Base-by-base conservation (phyloP, 2,329 filamentous ascomycete species). In the Monosporascus ibericus region DNA sequence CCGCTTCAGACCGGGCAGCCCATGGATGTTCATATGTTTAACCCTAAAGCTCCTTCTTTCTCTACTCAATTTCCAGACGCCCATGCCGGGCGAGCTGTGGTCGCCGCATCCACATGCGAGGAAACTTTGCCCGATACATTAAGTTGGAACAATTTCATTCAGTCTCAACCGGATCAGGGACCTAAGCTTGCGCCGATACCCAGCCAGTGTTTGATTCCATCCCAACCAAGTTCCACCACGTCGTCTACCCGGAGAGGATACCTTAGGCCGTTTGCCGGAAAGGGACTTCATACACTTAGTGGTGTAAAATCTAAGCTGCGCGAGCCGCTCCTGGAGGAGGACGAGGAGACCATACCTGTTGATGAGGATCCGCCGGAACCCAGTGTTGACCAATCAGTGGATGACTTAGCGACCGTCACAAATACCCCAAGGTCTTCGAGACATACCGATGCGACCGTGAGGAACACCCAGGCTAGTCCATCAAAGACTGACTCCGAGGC, bases 101-200 rank as follows among this genome's bases (percentile, higher is more conserved):
- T 65, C 25, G 48, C 60, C 42, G 66, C 61, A 53, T 59, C 67
- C 17, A 57, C 56, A 14, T 65, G 65, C 11, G 69, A 72, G n/a
- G 67, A 66, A 36, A 76, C 76, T 4, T 68, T 84, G 54, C 80
- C 80, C 17, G 81, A 84, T 68, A 83, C 80, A 5, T 65, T 81
- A 56, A 71, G 71, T 60, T 83, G 78, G 79, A 69, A 67, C 24
- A 72, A 74, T 20, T 62, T 72, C 22, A 56, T 72, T 44, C 72
- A 72, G 53, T 73, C 75, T 7, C 70, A 72, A 22, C 60, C 68
- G 17, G 67, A 66, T 36, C 66, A 62, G 51, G 49, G 48, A 46
- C 61, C 59, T 39, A 58, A 66, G 5, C 61, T 77, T 44, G 74
- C 76, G 6, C 74, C 75, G 4, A 75, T 77, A 44, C 76, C 77